Base-by-base conservation (phyloP, 177 flowering plant genomes). In the Vitis hybrid region DNA sequence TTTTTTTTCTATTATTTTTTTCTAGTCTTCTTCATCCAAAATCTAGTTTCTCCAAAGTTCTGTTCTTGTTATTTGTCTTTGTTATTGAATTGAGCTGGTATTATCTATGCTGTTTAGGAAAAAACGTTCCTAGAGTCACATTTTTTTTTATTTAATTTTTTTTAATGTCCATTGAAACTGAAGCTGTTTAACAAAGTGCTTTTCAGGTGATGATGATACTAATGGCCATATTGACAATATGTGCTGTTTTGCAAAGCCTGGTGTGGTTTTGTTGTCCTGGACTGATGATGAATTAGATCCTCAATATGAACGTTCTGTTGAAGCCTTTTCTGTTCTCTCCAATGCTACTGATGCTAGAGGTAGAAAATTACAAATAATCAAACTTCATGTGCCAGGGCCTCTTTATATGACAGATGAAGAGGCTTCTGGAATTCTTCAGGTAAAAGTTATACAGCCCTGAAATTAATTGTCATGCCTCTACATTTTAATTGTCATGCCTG, bases 201-300 rank as follows among this genome's bases (percentile, higher is more conserved):
- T 71, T 51, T 48, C 85, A 94, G 99, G 98, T 72, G 99, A 95
- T 82, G 98, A 95, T 72, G 99, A 95, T 79, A 95, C 99, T 11
- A 95, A 95, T 81, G 99, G 99, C 13, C 99, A 95, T 70, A 80
- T 95, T 30, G 99, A 95, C 80, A 95, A 93, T 74, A 90, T 95
- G 91, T 95, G 99, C 85, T 95, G 99, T 71, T 95, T 95, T 78
- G 98, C 66, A 35, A 93, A 75, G 82, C 98, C 99, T 73, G 99
- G 97, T 52, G 93, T 89, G 15, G 97, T 95, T 72, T 60, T 90
- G 81, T 72, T 95, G 77, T 83, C 99, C 12, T 95, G 99, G 99
- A 93, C 97, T 17, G 89, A 93, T 76, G 94, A 95, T 78, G 77
- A 86, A 72, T 77, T 81, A 63, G 99, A 95, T 75, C 92, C 90